phyloP scores from a whole-genome alignment of 2,329 filamentous ascomycete genomes.

The Fusarium sp. region DNA sequence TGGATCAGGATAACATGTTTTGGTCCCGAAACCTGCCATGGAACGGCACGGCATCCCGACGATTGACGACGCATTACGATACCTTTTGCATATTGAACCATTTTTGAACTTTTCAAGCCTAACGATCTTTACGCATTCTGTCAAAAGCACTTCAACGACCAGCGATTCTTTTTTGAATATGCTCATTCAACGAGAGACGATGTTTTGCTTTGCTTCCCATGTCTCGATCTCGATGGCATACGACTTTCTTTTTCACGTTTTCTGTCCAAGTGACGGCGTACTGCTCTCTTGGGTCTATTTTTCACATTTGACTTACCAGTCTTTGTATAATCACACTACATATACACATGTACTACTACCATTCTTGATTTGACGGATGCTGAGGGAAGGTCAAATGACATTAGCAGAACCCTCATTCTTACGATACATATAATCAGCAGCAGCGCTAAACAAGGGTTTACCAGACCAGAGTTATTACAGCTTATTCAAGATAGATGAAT shows the following conservation, averaged over 20 bases:
- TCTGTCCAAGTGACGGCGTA: slow-evolving; percentile 1
- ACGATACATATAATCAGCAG: slow-evolving; percentile 44
- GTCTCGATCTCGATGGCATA: slow-evolving; percentile 32
- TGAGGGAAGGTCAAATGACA: slow-evolving; percentile 23
- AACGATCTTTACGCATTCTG: slow-evolving; percentile 39
- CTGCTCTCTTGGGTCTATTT: slow-evolving; percentile 3
- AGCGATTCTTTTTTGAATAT: slow-evolving; percentile 39
- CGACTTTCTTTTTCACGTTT: slow-evolving; percentile 17
- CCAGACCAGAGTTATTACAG: slow-evolving; percentile 12
- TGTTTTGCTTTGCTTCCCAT: slow-evolving; percentile 33
- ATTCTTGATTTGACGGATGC: slow-evolving; percentile 35
- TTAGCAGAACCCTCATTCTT: slow-evolving; percentile 40
- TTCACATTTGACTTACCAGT: slow-evolving; percentile 4
- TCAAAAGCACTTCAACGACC: slow-evolving; percentile 36
- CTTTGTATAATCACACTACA: slow-evolving; percentile 30
- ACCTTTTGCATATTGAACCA: slow-evolving; percentile 31
- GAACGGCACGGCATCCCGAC: slow-evolving; percentile 41
- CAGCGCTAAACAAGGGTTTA: slow-evolving; percentile 16
- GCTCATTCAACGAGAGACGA: slow-evolving; percentile 39
- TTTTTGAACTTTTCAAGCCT: slow-evolving; percentile 31
- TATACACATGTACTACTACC: slow-evolving; percentile 41
- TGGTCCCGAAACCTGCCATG: slow-evolving; percentile 20
- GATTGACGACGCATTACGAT: slow-evolving; percentile 45
- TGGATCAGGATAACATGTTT: slow-evolving; percentile 5
- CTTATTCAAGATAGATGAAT: slow-evolving; percentile 37